phyloP scores from a whole-genome alignment of 2,329 filamentous ascomycete species.

The Fusarium torulosum region DNA sequence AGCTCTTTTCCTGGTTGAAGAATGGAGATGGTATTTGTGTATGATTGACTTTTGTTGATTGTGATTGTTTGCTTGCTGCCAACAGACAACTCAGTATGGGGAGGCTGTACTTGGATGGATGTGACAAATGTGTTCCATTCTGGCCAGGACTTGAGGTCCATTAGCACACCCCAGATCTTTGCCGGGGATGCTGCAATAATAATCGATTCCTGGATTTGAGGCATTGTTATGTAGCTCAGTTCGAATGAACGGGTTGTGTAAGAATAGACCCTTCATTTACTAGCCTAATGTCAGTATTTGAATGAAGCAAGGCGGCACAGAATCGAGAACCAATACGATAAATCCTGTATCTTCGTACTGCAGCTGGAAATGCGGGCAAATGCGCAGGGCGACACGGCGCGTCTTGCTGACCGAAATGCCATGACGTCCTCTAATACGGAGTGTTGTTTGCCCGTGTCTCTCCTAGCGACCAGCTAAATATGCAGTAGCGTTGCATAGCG shows the following conservation, averaged over 20 bases:
- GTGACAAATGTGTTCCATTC: conserved; percentile 25
- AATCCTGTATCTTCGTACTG: too few relatives aligned
- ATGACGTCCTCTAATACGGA: conserved; percentile 13
- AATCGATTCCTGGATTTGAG: conserved; percentile 16
- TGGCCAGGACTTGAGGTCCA: conserved; percentile 5
- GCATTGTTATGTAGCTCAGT: background rate
- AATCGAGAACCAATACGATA: too few relatives aligned
- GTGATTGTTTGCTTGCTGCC: conserved; percentile 25
- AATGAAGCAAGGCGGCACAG: too few relatives aligned
- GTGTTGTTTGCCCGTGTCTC: conserved; percentile 1
- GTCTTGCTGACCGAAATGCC: background rate
- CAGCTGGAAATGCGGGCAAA: background rate
- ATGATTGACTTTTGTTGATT: background rate
- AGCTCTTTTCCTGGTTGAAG: background rate
- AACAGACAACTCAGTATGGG: background rate
- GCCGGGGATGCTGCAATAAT: background rate
- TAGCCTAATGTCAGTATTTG: too few relatives aligned
- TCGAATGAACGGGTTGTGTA: too few relatives aligned
- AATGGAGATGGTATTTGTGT: background rate
- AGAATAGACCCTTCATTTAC: too few relatives aligned
- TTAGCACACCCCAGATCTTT: background rate
- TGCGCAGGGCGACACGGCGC: background rate
- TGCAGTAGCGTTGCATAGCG: background rate
- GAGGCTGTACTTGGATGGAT: background rate
- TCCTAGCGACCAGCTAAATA: background rate